These are phyloP conservation scores for Coemansia erecta DNA, from an alignment of 192 early-diverging fungal species.

Conservation along the genomic window DNA sequence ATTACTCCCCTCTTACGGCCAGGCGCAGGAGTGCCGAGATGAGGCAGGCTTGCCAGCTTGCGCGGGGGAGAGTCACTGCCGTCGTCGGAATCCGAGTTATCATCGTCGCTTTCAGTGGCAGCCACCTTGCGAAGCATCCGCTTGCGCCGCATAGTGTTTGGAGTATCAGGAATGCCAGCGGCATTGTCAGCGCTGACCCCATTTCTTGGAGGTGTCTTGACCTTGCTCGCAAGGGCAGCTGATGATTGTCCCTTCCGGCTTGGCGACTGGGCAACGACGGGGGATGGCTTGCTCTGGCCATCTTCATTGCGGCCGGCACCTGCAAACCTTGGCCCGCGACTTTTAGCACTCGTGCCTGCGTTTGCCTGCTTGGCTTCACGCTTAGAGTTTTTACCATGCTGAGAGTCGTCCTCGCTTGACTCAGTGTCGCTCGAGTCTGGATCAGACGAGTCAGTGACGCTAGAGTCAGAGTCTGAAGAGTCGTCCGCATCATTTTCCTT, in stretches of 20 bases:
- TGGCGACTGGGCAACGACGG: not conserved
- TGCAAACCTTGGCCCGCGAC: not conserved
- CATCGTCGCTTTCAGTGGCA: not conserved
- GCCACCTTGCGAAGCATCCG: constrained; percentile 23
- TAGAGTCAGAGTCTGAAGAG: not conserved
- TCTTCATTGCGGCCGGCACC: not conserved
- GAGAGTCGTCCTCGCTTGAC: not conserved
- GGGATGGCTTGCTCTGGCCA: not conserved
- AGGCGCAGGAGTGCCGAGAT: constrained; percentile 21
- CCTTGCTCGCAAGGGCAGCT: not conserved
- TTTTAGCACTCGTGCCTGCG: not conserved
- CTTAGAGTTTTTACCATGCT: not conserved
- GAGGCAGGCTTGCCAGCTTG: constrained; percentile 25
- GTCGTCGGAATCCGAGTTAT: constrained; percentile 18
- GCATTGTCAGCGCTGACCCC: not conserved
- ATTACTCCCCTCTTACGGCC: constrained; percentile 13
- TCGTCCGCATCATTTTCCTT: not conserved
- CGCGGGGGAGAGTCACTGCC: constrained; percentile 15
- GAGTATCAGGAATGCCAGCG: not conserved
- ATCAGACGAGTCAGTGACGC: not conserved
- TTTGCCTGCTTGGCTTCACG: not conserved
- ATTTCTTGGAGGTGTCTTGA: not conserved
- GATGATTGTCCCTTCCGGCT: not conserved
- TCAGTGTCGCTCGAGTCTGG: not conserved
- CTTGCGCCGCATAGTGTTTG: constrained; percentile 18